Percentiles rank a stretch among this genome's conserved stretches.
phyloP scores from a whole-genome alignment of 1,284 basidiomycete species.

The Moniliophthora roreri region DNA sequence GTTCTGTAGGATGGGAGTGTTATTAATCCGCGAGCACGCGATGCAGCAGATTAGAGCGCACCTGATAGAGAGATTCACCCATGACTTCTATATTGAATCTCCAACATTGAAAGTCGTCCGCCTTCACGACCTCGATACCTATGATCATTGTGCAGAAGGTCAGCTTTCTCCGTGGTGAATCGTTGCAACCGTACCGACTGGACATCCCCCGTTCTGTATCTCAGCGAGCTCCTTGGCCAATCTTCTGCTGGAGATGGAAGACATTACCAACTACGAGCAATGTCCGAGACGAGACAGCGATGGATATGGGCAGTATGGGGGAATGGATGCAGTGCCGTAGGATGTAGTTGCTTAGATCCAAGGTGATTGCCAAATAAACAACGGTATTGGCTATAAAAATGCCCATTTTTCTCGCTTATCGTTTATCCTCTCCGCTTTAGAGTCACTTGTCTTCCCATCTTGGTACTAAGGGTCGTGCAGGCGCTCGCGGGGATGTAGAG shows the following conservation, averaged over 20 bases:
- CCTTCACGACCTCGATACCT: constrained; percentile 72
- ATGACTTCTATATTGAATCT: constrained; percentile 74
- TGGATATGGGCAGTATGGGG: neutral
- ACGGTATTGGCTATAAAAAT: constrained; percentile 9
- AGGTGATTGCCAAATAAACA: neutral
- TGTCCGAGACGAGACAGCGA: neutral
- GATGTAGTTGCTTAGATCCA: constrained; percentile 2
- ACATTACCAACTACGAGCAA: constrained; percentile 39
- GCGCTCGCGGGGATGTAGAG: constrained; percentile 66
- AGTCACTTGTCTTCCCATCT: constrained; percentile 59
- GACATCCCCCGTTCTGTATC: constrained; percentile 67
- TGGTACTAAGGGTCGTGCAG: constrained; percentile 43
- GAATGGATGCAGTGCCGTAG: neutral
- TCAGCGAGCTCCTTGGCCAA: constrained; percentile 74
- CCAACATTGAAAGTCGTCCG: constrained; percentile 77
- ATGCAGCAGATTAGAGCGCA: constrained; percentile 25
- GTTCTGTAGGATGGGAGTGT: constrained; percentile 41
- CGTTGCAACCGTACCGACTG: constrained; percentile 53
- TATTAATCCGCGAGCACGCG: neutral
- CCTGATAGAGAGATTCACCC: constrained; percentile 75
- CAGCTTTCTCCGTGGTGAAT: neutral
- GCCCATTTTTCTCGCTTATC: constrained; percentile 27
- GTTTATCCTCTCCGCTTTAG: constrained; percentile 53
- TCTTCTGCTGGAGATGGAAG: constrained; percentile 64
- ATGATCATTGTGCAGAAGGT: neutral